phyloP scores from a whole-genome alignment of 345 rosid species.

The Pseudoturritis turrita region DNA sequence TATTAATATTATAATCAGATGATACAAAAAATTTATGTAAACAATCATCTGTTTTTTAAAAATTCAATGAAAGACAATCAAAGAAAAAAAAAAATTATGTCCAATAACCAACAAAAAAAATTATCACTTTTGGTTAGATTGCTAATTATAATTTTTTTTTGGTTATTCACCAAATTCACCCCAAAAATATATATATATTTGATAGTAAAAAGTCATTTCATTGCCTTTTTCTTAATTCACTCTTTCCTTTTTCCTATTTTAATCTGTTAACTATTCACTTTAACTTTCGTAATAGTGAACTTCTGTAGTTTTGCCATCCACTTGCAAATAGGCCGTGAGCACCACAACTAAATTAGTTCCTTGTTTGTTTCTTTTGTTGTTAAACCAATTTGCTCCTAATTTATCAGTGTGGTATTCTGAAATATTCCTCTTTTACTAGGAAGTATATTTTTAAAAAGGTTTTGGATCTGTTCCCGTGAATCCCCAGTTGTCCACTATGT shows the following conservation, averaged over 20 bases:
- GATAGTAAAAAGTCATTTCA: too few relatives aligned
- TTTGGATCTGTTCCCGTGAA: constrained; percentile 15
- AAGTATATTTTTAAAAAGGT: neutral
- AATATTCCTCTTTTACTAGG: constrained; percentile 14
- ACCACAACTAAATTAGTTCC: constrained; percentile 15
- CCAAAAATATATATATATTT: too few relatives aligned
- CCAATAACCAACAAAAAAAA: too few relatives aligned
- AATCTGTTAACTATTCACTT: neutral
- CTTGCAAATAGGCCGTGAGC: constrained; percentile 20
- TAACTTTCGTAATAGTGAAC: constrained; percentile 13
- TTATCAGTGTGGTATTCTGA: neutral
- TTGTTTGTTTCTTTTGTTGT: constrained; percentile 3
- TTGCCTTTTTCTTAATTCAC: neutral
- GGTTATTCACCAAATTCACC: too few relatives aligned
- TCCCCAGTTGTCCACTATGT: constrained; percentile 13
- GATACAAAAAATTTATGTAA: too few relatives aligned
- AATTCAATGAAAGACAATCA: too few relatives aligned
- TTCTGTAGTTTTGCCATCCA: constrained; percentile 13
- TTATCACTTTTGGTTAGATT: too few relatives aligned
- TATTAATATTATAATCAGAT: too few relatives aligned
- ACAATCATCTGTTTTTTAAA: too few relatives aligned
- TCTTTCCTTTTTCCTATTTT: neutral
- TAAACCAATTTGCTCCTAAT: constrained; percentile 2
- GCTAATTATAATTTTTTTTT: too few relatives aligned
- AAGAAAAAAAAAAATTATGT: too few relatives aligned